Conservation (phyloP, 208 protist genomes). For the Acanthamoeba castellanii region DNA sequence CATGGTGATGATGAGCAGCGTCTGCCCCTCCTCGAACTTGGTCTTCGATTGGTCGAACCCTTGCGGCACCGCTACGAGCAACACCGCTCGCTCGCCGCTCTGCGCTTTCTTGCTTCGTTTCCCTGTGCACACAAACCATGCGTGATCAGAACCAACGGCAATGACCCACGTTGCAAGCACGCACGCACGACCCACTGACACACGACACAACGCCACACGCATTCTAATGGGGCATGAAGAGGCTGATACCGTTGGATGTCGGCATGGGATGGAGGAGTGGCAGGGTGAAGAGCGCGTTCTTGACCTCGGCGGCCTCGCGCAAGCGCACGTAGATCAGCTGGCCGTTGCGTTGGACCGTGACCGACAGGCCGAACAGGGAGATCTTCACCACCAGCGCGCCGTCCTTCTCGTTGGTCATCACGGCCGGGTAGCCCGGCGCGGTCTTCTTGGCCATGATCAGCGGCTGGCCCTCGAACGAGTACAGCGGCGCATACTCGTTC, state of each 20-base stretch:
- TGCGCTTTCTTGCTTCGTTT: neutral
- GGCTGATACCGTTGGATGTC: neutral
- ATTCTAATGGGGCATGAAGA: neutral
- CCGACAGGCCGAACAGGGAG: constrained; percentile 16
- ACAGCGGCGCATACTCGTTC: neutral
- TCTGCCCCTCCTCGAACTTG: neutral
- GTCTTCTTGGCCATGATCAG: neutral
- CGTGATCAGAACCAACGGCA: too few relatives aligned
- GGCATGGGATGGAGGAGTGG: neutral
- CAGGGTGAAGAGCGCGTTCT: neutral
- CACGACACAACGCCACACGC: neutral
- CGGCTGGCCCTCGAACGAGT: neutral
- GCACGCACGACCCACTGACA: too few relatives aligned
- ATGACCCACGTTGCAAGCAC: too few relatives aligned
- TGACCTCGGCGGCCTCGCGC: neutral
- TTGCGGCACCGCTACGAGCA: neutral
- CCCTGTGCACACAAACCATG: neutral
- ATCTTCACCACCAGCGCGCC: neutral
- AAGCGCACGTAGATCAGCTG: neutral
- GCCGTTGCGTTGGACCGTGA: neutral
- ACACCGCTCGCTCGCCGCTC: neutral
- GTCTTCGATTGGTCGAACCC: neutral
- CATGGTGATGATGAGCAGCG: constrained; percentile 6
- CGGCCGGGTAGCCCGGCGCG: neutral
- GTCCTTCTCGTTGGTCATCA: neutral